Percentiles rank a stretch among this genome's conserved stretches.
Conservation (phyloP, 192 early-diverging fungal species). For the Pilaira anomala region DNA sequence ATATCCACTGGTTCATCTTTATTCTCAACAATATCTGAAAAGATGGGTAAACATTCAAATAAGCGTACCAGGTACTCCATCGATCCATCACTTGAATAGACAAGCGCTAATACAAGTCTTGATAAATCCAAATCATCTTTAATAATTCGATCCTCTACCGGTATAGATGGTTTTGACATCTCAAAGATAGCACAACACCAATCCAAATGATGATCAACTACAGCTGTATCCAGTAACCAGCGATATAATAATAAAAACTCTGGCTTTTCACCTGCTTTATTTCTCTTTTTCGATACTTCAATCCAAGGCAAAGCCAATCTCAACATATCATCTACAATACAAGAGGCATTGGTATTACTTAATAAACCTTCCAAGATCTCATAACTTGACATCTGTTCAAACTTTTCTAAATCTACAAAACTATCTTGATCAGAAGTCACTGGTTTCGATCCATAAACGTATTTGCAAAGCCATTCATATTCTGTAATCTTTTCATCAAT, state of each 20-base stretch:
- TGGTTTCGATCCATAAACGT: conserved; percentile 59
- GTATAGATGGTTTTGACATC: conserved; percentile 45
- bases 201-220: conserved; percentile 32
- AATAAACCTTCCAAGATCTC: conserved; percentile 28
- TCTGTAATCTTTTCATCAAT: conserved; percentile 54
- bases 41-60: conserved; percentile 54
- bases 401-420: conserved; percentile 13
- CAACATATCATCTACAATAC: conserved; percentile 49
- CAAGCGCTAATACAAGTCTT: conserved; percentile 43
- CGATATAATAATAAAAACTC: conserved; percentile 46
- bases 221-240: conserved; percentile 39
- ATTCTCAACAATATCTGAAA: conserved; percentile 39
- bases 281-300: conserved; percentile 5
- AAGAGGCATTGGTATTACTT: conserved; percentile 29
- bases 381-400: conserved; percentile 22
- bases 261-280: conserved; percentile 14
- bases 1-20: conserved; percentile 4
- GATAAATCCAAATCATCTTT: conserved; percentile 49
- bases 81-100: conserved; percentile 48
- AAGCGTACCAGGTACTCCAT: conserved; percentile 47
- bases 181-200: conserved; percentile 48
- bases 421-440: conserved; percentile 21
- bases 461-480: conserved; percentile 52
- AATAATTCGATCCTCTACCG: conserved; percentile 49
- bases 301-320: conserved; percentile 48